A percentile compares a stretch with the other conserved stretches of the same genome.
Conservation (phyloP, 2,329 filamentous ascomycete genomes). For the Verticillium nubilum region DNA sequence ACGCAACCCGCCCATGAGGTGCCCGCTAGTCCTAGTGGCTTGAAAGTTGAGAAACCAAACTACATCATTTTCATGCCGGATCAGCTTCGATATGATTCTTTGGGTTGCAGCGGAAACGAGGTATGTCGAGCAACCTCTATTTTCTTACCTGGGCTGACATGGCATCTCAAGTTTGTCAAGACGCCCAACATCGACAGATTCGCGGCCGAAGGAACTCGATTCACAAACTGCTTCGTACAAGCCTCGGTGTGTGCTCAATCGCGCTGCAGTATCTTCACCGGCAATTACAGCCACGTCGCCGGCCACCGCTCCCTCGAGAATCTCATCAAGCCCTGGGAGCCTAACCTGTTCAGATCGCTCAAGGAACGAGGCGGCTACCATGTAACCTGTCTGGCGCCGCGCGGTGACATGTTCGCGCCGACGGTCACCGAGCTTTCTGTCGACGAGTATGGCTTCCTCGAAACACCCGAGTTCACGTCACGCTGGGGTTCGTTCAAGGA, state of each 20-base stretch:
- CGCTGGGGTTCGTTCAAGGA: constrained; percentile 5
- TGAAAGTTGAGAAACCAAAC: constrained; percentile 21
- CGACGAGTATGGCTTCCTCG: constrained; percentile 38
- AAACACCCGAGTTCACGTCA: constrained; percentile 21
- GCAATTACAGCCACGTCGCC: constrained; percentile 37
- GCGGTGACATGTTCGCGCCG: constrained; percentile 36
- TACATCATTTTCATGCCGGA: constrained; percentile 42
- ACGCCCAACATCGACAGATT: constrained; percentile 39
- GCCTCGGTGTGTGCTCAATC: constrained; percentile 41
- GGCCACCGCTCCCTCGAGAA: constrained; percentile 40
- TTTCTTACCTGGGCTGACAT: background rate
- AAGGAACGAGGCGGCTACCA: constrained; percentile 38
- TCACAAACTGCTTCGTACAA: constrained; percentile 40
- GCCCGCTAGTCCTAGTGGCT: constrained; percentile 8
- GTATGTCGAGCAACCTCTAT: background rate
- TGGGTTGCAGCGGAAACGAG: constrained; percentile 26
- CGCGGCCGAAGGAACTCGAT: constrained; percentile 26
- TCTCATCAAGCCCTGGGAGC: constrained; percentile 42
- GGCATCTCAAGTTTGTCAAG: constrained; percentile 13
- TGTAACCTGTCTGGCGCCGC: constrained; percentile 36
- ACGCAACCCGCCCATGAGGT: constrained; percentile 4
- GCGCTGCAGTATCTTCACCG: constrained; percentile 40
- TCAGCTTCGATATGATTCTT: constrained; percentile 38
- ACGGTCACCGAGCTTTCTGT: constrained; percentile 37
- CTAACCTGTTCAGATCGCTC: constrained; percentile 36